A percentile compares a stretch with the other conserved stretches of the same genome.
Conservation (phyloP, 345 rosid species). For the Eucalyptus urophylla region DNA sequence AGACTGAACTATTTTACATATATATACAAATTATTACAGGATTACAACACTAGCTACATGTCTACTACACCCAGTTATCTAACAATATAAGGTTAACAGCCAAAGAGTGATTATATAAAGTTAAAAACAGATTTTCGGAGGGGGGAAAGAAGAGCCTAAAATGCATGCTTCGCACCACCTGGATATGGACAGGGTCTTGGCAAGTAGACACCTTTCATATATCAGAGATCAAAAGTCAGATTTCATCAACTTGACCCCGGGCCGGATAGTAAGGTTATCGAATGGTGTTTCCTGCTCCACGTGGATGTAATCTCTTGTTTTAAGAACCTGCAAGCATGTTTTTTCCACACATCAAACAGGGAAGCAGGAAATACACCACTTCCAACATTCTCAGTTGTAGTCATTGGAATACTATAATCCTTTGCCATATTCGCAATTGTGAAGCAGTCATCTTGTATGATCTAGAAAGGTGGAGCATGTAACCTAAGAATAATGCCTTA, state of each 20-base stretch:
- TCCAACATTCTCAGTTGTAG: neutral
- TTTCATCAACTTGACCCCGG: constrained; percentile 72
- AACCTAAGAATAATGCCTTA: neutral
- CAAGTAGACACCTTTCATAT: neutral
- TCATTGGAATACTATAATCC: neutral
- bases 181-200: neutral
- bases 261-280: constrained; percentile 51
- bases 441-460: neutral
- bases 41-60: neutral
- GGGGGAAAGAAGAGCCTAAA: neutral
- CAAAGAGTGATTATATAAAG: neutral
- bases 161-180: neutral
- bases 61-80: neutral
- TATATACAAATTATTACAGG: neutral
- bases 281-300: constrained; percentile 75
- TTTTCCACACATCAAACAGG: neutral
- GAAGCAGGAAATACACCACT: neutral
- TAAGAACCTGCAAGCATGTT: constrained; percentile 52
- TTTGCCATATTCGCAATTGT: neutral
- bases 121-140: neutral
- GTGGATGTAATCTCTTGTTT: constrained; percentile 86
- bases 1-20: neutral
- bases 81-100: neutral
- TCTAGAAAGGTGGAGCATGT: neutral
- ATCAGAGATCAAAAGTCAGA: constrained; percentile 52